These are phyloP conservation scores for Tothia fuscella DNA, from an alignment of 2,329 filamentous ascomycete species.

Conservation along the genomic window DNA sequence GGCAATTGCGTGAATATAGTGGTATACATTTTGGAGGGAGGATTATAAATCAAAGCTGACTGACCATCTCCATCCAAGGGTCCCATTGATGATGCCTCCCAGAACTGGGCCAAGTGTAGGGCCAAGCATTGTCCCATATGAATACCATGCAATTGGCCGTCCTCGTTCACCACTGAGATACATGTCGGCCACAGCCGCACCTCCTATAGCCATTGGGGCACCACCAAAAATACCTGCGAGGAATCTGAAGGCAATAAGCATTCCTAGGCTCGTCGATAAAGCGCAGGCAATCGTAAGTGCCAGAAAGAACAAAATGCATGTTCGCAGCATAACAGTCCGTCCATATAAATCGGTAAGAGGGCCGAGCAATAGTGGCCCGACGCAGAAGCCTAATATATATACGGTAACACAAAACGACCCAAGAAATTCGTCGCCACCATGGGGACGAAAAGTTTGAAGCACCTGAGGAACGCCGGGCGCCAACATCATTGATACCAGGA, in stretches of 20 bases:
- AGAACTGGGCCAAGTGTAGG: constrained; percentile 34
- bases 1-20: constrained; percentile 29
- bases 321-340: constrained; percentile 1
- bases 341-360: constrained; percentile 9
- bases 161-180: constrained; percentile 24
- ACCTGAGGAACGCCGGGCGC: constrained; percentile 20
- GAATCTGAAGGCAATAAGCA: constrained; percentile 48
- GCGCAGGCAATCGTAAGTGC: constrained; percentile 54
- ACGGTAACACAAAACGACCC: constrained; percentile 27
- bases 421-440: constrained; percentile 17
- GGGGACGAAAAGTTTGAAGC: constrained; percentile 13
- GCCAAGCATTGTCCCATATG: constrained; percentile 22
- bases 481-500: constrained; percentile 28
- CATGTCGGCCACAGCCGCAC: constrained; percentile 28
- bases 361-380: constrained; percentile 16
- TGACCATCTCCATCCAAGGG: constrained; percentile 35
- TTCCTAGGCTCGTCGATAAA: constrained; percentile 40
- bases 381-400: constrained; percentile 26
- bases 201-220: constrained; percentile 24
- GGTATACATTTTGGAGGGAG: too few species aligned
- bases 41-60: too few species aligned
- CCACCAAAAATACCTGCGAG: constrained; percentile 25
- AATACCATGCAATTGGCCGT: constrained; percentile 25
- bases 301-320: constrained; percentile 45
- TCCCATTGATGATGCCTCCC: constrained; percentile 33